Percentiles rank a stretch among this genome's conserved stretches.
These are phyloP conservation scores for Strobilomyces echinocephalus DNA, from an alignment of 768 basidiomycete genomes.

Conservation along the genomic window DNA sequence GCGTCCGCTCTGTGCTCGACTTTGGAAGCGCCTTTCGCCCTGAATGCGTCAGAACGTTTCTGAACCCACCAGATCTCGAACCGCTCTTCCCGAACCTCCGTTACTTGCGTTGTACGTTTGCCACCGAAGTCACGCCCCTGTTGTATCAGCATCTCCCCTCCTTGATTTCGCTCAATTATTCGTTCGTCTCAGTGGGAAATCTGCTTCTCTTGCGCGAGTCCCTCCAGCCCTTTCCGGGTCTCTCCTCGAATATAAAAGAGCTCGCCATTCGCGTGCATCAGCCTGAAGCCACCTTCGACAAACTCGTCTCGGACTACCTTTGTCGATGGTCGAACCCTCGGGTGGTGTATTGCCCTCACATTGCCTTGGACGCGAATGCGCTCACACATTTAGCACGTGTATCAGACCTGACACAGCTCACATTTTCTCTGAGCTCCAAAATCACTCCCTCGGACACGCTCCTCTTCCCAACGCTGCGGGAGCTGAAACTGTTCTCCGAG, in stretches of 20 bases:
- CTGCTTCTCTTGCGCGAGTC: background rate
- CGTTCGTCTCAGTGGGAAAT: background rate
- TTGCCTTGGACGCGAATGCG: background rate
- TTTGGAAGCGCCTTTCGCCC: constrained; percentile 1
- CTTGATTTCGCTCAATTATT: background rate
- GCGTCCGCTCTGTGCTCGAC: constrained; percentile 4
- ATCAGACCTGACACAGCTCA: background rate
- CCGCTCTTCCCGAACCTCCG: constrained; percentile 3
- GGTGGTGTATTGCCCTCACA: background rate
- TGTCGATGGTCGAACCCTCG: constrained; percentile 6
- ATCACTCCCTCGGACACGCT: background rate
- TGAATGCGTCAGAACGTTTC: background rate
- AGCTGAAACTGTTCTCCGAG: background rate
- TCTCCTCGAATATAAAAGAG: background rate
- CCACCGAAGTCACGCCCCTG: background rate
- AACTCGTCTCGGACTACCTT: background rate
- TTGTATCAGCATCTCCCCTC: background rate
- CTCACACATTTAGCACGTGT: constrained; percentile 2
- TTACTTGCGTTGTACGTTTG: background rate
- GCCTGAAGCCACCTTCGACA: background rate
- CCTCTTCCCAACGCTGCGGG: background rate
- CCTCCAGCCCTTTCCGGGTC: background rate
- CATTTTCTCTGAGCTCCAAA: background rate
- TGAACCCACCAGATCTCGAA: background rate
- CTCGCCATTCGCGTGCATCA: background rate